A percentile compares a stretch with the other conserved stretches of the same genome.
These are phyloP conservation scores for Eutrema japonicum DNA, from an alignment of 345 rosid genomes.

Conservation along the genomic window DNA sequence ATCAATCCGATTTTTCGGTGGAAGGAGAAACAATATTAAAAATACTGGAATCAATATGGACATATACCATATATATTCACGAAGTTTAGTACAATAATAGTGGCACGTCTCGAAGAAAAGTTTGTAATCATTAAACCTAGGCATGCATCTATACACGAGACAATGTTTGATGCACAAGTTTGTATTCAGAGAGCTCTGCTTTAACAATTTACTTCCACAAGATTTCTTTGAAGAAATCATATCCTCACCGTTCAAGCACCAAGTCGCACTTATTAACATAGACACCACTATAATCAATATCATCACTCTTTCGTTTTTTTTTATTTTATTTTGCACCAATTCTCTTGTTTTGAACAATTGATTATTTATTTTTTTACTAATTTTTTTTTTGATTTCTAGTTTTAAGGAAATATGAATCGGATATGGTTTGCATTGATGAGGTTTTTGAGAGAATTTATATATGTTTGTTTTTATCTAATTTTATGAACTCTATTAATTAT, in stretches of 20 bases:
- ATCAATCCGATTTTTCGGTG: slow-evolving; percentile 1
- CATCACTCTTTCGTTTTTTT: neutral
- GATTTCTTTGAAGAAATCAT: neutral
- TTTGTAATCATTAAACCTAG: neutral
- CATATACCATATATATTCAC: neutral
- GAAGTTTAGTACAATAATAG: neutral
- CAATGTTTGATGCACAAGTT: neutral
- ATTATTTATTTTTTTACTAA: neutral
- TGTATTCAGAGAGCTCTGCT: neutral
- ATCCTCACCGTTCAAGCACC: slow-evolving; percentile 2
- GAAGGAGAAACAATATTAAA: neutral
- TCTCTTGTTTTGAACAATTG: slow-evolving; percentile 9
- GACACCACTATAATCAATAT: neutral
- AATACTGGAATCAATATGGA: neutral
- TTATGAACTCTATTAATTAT: neutral
- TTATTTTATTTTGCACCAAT: slow-evolving; percentile 14
- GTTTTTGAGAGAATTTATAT: slow-evolving; percentile 3
- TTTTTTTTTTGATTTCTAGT: neutral
- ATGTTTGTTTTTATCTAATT: neutral
- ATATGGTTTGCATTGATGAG: neutral
- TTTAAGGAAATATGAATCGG: neutral
- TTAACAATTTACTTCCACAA: neutral
- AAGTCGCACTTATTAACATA: slow-evolving; percentile 14
- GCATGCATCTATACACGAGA: neutral
- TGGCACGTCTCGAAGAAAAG: neutral